Evolutionary conservation across 2,329 filamentous ascomycete species (phyloP), one percentile per base, ranked within the genome.

Genomic region (Golovinomyces cichoracearum): DNA sequence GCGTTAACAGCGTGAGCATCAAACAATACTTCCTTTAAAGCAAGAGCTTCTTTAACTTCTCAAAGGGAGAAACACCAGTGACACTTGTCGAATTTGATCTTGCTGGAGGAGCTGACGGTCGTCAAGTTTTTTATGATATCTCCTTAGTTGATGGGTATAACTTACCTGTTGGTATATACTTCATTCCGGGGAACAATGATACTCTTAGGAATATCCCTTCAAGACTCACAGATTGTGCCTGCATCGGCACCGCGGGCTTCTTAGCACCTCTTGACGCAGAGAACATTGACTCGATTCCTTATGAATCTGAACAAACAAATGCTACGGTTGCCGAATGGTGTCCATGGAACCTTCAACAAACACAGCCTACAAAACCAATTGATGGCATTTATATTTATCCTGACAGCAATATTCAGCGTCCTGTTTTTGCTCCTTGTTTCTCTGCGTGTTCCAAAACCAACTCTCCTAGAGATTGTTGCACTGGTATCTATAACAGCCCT

Each of bases 111-210:
- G 64, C 70, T 40, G 66, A 68, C 21, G 65, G 66, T 45, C 63
- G 60, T 50, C 78, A 85, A 58, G 80, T 76, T 9, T 90, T 83
- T 61, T 88, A 86, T 64, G 83, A 90, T 61, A 82, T 90, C 53
- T 85, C 80, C 37, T 68, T 88, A 2, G 83, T 90, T 21, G 83
- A 90, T 59, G 83, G 83, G 45, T 88, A 88, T 69, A 88, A 88
- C 59, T 63, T 88, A 1, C 80, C 80, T 1, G 60, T 86, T 52
- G 78, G 73, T 26, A 73, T 75, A 58, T 67, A 69, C 49, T 72
- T 76, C 55, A 66, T 74, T 23, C 71, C 73, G 2, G 71, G 76
- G 21, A 68, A 71, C 48, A 77, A 81, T 55, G 69, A 71, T 6
- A 69, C 67, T 1, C 70, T 80, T 7, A 63, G 67, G 47, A 63